These are phyloP conservation scores for Phaeosphaeria sp. DNA, from an alignment of 2,329 filamentous ascomycete species.

Conservation along the genomic window DNA sequence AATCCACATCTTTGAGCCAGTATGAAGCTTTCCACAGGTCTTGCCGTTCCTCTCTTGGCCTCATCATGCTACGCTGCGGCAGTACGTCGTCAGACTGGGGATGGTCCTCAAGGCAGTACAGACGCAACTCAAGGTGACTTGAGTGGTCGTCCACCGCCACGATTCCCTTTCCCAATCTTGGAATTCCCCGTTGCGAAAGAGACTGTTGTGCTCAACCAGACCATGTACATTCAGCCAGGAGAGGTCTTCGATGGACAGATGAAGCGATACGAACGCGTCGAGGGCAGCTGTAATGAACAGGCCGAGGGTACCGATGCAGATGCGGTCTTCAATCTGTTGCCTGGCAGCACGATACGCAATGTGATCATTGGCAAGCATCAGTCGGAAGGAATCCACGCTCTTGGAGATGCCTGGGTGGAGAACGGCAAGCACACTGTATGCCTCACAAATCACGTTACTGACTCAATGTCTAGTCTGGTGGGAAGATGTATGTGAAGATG, in stretches of 20 bases:
- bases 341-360: conserved; percentile 29
- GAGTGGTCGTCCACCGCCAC: conserved; percentile 25
- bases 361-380: conserved; percentile 36
- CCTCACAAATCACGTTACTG: not conserved
- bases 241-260: conserved; percentile 34
- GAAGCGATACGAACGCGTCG: conserved; percentile 34
- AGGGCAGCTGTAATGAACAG: conserved; percentile 34
- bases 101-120: conserved; percentile 27
- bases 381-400: conserved; percentile 31
- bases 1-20: conserved; percentile 4
- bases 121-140: conserved; percentile 33
- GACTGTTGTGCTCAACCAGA: conserved; percentile 32
- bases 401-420: conserved; percentile 37
- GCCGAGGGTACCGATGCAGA: conserved; percentile 34
- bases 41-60: conserved; percentile 27
- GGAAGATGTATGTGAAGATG: conserved; percentile 37
- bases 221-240: conserved; percentile 31
- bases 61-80: conserved; percentile 26
- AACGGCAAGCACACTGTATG: conserved; percentile 14
- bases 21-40: conserved; percentile 26
- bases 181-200: conserved; percentile 31
- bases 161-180: conserved; percentile 30
- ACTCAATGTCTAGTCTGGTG: conserved; percentile 24
- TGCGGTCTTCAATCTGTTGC: conserved; percentile 31
- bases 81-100: conserved; percentile 27